phyloP scores from a whole-genome alignment of 306 rosid species.

The Cicer bijugum region DNA sequence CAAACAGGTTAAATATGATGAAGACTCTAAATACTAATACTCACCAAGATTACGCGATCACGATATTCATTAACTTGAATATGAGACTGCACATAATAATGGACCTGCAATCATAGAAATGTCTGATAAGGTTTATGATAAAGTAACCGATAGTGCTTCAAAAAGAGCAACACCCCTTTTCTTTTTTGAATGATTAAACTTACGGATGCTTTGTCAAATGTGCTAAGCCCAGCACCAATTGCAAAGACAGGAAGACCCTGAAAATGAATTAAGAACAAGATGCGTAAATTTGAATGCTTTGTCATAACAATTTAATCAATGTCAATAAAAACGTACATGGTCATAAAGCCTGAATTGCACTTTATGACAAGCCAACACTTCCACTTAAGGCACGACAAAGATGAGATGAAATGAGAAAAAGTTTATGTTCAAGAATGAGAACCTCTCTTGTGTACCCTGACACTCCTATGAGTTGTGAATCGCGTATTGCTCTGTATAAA shows the following conservation, averaged over 20 bases:
- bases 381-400: not conserved
- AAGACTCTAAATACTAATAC: slow-evolving; percentile 43
- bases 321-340: not conserved
- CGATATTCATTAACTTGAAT: slow-evolving; percentile 97
- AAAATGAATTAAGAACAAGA: slow-evolving; percentile 36
- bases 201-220: slow-evolving; percentile 97
- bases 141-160: slow-evolving; percentile 17
- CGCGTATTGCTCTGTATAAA: slow-evolving; percentile 80
- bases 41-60: slow-evolving; percentile 77
- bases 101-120: slow-evolving; percentile 59
- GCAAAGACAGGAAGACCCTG: slow-evolving; percentile 95
- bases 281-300: not conserved
- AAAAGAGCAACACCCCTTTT: slow-evolving; percentile 7
- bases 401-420: slow-evolving; percentile 25
- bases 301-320: slow-evolving; percentile 21
- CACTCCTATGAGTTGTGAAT: slow-evolving; percentile 88
- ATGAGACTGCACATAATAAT: slow-evolving; percentile 97
- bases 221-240: slow-evolving; percentile 78
- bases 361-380: slow-evolving; percentile 17
- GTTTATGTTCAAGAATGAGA: slow-evolving; percentile 41
- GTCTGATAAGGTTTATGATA: slow-evolving; percentile 29
- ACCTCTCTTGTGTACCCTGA: slow-evolving; percentile 98
- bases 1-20: slow-evolving; percentile 20
- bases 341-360: slow-evolving; percentile 5
- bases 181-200: slow-evolving; percentile 49